Evolutionary conservation across 202 grass and related monocot species (phyloP).

Genomic region (Zizania palustris): DNA sequence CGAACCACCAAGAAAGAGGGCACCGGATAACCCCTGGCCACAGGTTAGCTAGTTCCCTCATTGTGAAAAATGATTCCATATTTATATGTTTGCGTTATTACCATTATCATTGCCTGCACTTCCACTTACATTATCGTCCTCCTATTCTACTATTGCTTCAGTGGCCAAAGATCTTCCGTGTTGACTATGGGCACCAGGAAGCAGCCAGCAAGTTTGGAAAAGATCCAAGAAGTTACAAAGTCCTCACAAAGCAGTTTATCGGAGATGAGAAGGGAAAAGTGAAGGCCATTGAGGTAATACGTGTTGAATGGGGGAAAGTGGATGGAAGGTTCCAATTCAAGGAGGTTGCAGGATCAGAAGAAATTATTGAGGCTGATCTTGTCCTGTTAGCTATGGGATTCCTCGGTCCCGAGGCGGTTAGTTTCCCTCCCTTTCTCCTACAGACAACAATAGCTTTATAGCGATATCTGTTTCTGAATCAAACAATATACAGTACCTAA

Average conservation of each 20-base stretch:
- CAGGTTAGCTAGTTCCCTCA: conserved; percentile 44
- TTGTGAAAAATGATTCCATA: background rate
- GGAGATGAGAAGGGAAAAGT: conserved; percentile 64
- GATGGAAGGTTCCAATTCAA: conserved; percentile 55
- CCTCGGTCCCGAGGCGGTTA: conserved; percentile 68
- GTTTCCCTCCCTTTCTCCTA: conserved; percentile 12
- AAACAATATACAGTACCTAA: background rate
- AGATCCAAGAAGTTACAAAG: conserved; percentile 65
- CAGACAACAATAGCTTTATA: background rate
- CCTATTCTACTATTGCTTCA: conserved; percentile 37
- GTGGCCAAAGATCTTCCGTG: conserved; percentile 62
- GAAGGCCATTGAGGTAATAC: conserved; percentile 68
- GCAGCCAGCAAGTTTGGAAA: conserved; percentile 63
- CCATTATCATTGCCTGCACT: background rate
- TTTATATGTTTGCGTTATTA: too few relatives aligned
- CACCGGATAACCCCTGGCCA: conserved; percentile 74
- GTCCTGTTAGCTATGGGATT: conserved; percentile 81
- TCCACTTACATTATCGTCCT: conserved; percentile 9
- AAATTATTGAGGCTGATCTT: conserved; percentile 73
- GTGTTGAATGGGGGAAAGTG: conserved; percentile 51
- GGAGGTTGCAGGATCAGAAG: conserved; percentile 62
- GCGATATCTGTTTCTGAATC: background rate
- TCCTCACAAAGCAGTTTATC: conserved; percentile 64
- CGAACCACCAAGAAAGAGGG: conserved; percentile 59
- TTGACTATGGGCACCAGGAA: conserved; percentile 81